Percentiles rank a stretch among this genome's conserved stretches.
Conservation (phyloP, 345 rosid species). For the Gossypium herbaceum region DNA sequence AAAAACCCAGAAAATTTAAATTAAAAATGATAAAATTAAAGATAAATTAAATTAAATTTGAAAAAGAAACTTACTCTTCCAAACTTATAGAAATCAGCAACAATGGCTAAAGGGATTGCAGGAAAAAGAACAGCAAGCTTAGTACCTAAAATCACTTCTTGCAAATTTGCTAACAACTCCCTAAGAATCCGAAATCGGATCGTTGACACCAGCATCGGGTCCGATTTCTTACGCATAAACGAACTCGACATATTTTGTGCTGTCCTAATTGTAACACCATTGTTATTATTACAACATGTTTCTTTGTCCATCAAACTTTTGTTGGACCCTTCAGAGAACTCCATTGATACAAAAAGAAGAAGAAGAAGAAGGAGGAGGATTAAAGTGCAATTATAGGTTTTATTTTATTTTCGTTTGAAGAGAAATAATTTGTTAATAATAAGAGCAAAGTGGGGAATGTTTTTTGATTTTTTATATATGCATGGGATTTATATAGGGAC, state of each 20-base stretch:
- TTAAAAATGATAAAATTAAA: neutral
- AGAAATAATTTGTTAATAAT: no score
- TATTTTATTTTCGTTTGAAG: neutral
- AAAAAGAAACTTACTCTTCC: conserved; percentile 32
- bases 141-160: conserved; percentile 44
- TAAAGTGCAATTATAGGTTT: neutral
- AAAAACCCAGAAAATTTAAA: neutral
- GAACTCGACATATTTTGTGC: conserved; percentile 33
- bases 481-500: conserved; percentile 5
- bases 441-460: neutral
- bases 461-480: neutral
- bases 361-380: neutral
- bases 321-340: conserved; percentile 8
- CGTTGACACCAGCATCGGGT: conserved; percentile 23
- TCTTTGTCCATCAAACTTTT: neutral
- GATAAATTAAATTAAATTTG: neutral
- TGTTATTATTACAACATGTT: neutral
- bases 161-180: conserved; percentile 33
- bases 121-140: conserved; percentile 52
- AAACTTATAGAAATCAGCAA: conserved; percentile 34
- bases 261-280: conserved; percentile 11
- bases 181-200: conserved; percentile 31
- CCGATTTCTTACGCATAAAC: conserved; percentile 35
- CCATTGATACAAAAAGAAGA: conserved; percentile 14
- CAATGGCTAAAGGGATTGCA: conserved; percentile 46